Conservation (phyloP, 192 early-diverging fungal species). For the Coemansia sp. region DNA sequence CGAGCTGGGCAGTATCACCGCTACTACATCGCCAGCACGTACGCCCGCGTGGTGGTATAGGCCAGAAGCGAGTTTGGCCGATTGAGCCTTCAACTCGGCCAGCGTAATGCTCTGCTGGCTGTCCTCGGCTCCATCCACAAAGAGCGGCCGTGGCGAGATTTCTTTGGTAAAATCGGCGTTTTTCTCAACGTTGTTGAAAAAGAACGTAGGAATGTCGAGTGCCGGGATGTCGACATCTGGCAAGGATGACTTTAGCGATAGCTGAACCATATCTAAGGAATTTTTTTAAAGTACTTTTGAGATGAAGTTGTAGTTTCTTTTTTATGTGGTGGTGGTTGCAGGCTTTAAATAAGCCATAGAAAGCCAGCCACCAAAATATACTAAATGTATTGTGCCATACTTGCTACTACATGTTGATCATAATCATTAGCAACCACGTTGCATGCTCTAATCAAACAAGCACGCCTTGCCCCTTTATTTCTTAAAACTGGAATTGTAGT, state of each 20-base stretch:
- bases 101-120: conserved; percentile 6
- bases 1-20: conserved; percentile 68
- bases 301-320: too few species aligned
- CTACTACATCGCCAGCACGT: conserved; percentile 67
- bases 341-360: too few species aligned
- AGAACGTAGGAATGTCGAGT: conserved; percentile 15
- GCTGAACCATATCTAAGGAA: neutral
- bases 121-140: conserved; percentile 10
- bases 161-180: conserved; percentile 1
- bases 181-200: conserved; percentile 10
- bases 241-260: conserved; percentile 5
- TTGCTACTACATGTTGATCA: too few species aligned
- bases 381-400: too few species aligned
- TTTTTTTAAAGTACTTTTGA: too few species aligned
- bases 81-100: conserved; percentile 13
- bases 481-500: neutral
- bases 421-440: too few species aligned
- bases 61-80: conserved; percentile 19
- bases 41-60: conserved; percentile 53
- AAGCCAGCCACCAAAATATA: too few species aligned
- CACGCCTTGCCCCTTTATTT: neutral
- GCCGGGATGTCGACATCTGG: conserved; percentile 13
- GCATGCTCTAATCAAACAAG: neutral
- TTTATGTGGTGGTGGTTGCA: too few species aligned
- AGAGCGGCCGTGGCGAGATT: conserved; percentile 14